Base-by-base conservation (phyloP, 768 basidiomycete species). In the Crucibulum laeve region DNA sequence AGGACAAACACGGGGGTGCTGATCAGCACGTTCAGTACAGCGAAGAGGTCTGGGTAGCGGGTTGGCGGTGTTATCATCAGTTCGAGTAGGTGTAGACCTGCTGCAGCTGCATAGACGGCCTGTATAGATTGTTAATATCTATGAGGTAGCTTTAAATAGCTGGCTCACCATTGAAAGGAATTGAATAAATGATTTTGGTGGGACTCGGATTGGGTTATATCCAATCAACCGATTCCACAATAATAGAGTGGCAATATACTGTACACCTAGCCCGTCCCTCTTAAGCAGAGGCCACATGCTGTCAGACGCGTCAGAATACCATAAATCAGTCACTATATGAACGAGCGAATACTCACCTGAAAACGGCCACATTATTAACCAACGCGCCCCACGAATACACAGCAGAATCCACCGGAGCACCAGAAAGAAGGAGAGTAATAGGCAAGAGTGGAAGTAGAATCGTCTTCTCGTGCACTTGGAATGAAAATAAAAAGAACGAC, bases 381-480 rank as follows among this genome's bases (percentile, higher is more conserved):
- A 91, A 61, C 2, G 76, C 76, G 2, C 84, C 85, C 72, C 86
- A 81, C 43, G 79, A 77, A 67, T 82, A 90, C 4, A 74, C 67
- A 1, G 77, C 62, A 23, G 83, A 80, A 46, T 76, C 73, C 2
- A 71, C 52, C n/a, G 65, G 63, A 0, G 76, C 70, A 36, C 67
- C 73, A 4, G 70, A 84, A 42, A 94, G 70, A 13, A 94, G 70
- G 14, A 97, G 70, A 0, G 84, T 89, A 22, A 93, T 68, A 0
- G 94, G 94, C 50, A 97, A 61, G 17, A 98, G 70, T 3, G 93
- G 91, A 1, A 97, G 57, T 14, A 96, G 59, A 30, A 97, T 88
- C 3, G 86, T 84, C 70, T 96, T 97, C 62, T 97, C 94, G 61
- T 96, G 94, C 28, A 94, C 93, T 56, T 96, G 93, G 63, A 95